Percentiles rank a stretch among this genome's conserved stretches.
These are phyloP conservation scores for Neonothopanus nambi DNA, from an alignment of 1,284 basidiomycete genomes.

Conservation along the genomic window DNA sequence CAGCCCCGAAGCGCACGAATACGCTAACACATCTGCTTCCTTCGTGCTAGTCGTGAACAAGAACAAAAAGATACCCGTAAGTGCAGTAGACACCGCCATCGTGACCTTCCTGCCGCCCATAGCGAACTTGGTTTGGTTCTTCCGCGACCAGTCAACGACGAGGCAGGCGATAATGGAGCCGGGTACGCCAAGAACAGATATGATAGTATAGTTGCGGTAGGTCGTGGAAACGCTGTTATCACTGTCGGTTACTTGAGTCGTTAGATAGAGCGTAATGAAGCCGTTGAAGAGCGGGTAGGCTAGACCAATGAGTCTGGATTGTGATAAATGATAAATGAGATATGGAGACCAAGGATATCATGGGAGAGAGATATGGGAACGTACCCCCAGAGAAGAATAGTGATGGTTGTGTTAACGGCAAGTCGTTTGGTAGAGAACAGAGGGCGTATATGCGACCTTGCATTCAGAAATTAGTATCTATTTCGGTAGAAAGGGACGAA, in stretches of 20 bases:
- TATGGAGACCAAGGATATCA: not conserved
- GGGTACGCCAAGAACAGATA: constrained; percentile 52
- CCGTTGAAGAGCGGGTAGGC: constrained; percentile 60
- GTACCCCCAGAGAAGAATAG: constrained; percentile 55
- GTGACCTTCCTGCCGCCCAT: constrained; percentile 53
- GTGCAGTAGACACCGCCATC: constrained; percentile 49
- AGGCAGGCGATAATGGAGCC: constrained; percentile 57
- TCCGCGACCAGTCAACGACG: constrained; percentile 51
- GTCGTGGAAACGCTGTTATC: constrained; percentile 33
- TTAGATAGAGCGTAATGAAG: constrained; percentile 55
- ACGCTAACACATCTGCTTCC: constrained; percentile 48
- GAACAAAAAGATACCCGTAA: constrained; percentile 61
- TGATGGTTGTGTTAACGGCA: constrained; percentile 50
- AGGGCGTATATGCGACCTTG: constrained; percentile 47
- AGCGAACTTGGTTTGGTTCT: constrained; percentile 26
- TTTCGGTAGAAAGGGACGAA: not conserved
- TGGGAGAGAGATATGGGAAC: constrained; percentile 10
- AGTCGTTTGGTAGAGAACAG: constrained; percentile 53
- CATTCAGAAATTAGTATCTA: not conserved
- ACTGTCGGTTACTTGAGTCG: constrained; percentile 34
- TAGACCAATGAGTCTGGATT: constrained; percentile 51
- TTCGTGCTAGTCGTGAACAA: constrained; percentile 58
- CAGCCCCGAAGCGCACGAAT: constrained; percentile 52
- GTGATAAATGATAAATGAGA: too few species aligned
- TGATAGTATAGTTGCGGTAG: constrained; percentile 52